Percentiles rank a stretch among this genome's conserved stretches.
Conservation (phyloP, 1,284 basidiomycete species). For the Boletellus deceptivus region DNA sequence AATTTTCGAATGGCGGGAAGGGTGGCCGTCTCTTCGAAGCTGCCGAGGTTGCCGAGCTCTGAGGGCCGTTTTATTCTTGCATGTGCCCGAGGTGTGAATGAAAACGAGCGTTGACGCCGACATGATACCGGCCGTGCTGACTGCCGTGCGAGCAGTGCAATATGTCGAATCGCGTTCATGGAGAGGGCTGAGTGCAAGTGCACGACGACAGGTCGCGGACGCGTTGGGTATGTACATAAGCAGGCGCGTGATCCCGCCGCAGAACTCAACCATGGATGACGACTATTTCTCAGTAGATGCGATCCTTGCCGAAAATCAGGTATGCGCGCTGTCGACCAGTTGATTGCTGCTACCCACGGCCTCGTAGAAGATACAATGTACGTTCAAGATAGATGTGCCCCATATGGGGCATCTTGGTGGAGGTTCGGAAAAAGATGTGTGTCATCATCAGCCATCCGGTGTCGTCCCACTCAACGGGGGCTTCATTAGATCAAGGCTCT, state of each 20-base stretch:
- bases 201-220: constrained; percentile 24
- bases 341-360: not conserved
- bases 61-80: constrained; percentile 31
- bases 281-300: constrained; percentile 88
- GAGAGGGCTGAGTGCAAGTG: not conserved
- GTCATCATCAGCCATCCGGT: constrained; percentile 23
- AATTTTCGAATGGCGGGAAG: constrained; percentile 50
- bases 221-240: constrained; percentile 12
- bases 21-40: constrained; percentile 38
- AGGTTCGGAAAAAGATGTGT: constrained; percentile 76
- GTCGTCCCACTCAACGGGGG: constrained; percentile 8
- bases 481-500: constrained; percentile 57
- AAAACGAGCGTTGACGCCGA: constrained; percentile 34
- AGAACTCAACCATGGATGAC: constrained; percentile 58
- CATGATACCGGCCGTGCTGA: constrained; percentile 14
- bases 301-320: constrained; percentile 89
- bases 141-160: constrained; percentile 13
- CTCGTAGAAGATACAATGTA: constrained; percentile 84
- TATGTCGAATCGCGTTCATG: constrained; percentile 26
- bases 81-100: constrained; percentile 34
- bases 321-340: constrained; percentile 26
- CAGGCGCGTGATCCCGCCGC: too few relatives aligned
- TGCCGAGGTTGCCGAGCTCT: constrained; percentile 40
- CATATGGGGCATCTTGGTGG: constrained; percentile 86
- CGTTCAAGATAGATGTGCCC: constrained; percentile 82